phyloP scores from a whole-genome alignment of 495 filamentous ascomycete genomes.

The Aspergillus asperescens region DNA sequence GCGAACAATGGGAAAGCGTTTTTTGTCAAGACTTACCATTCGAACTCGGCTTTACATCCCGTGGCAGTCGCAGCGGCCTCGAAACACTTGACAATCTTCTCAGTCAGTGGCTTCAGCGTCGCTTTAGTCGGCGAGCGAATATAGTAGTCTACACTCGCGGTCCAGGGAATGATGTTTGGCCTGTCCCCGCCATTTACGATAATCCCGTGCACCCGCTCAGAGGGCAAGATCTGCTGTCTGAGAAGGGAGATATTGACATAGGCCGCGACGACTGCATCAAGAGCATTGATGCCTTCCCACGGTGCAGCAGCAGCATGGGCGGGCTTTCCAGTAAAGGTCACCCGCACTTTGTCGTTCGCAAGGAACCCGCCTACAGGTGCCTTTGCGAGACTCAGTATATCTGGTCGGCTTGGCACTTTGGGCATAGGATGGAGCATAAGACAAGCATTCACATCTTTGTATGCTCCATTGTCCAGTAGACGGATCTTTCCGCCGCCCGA shows the following conservation, averaged over 20 bases:
- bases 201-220: conserved; percentile 42
- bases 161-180: conserved; percentile 51
- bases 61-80: conserved; percentile 53
- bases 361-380: conserved; percentile 40
- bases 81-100: conserved; percentile 49
- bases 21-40: conserved; percentile 23
- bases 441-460: conserved; percentile 41
- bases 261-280: conserved; percentile 56
- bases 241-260: conserved; percentile 58
- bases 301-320: conserved; percentile 55
- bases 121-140: conserved; percentile 37
- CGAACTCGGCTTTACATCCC: conserved; percentile 46
- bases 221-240: conserved; percentile 51
- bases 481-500: conserved; percentile 42
- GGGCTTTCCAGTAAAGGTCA: conserved; percentile 42
- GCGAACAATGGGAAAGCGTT: background rate
- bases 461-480: conserved; percentile 47
- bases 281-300: conserved; percentile 60
- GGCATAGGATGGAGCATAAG: conserved; percentile 53
- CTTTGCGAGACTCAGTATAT: conserved; percentile 26
- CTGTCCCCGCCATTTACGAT: conserved; percentile 42
- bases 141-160: conserved; percentile 52
- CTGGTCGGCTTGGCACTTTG: conserved; percentile 21
- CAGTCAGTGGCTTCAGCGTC: conserved; percentile 42
- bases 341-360: conserved; percentile 48